A percentile compares a stretch with the other conserved stretches of the same genome.
Conservation (phyloP, 2,329 filamentous ascomycete species). For the Aspergillus calidoustus region DNA sequence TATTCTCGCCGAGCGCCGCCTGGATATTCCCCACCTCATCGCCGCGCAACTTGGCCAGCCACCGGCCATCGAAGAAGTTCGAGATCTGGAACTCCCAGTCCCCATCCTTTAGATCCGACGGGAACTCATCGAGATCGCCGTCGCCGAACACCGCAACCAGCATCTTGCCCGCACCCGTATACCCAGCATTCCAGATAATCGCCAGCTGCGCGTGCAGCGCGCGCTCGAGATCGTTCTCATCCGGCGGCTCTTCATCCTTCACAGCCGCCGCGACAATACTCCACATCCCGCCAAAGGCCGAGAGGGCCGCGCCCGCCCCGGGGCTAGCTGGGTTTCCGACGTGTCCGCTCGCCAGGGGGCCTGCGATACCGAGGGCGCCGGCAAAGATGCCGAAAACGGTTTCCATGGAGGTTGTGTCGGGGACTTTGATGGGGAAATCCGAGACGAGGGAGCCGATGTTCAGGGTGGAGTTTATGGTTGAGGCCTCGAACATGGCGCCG, state of each 20-base stretch:
- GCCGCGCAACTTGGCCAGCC: not conserved
- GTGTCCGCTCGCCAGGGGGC: not conserved
- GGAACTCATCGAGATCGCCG: not conserved
- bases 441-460: not conserved
- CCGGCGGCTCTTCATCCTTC: not conserved
- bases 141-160: not conserved
- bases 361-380: not conserved
- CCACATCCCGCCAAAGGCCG: not conserved
- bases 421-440: not conserved
- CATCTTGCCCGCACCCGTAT: not conserved
- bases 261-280: not conserved
- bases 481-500: not conserved
- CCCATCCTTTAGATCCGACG: not conserved
- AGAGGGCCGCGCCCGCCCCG: not conserved
- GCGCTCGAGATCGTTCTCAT: not conserved
- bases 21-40: not conserved
- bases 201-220: not conserved
- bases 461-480: not conserved
- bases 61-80: slow-evolving; percentile 4
- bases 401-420: not conserved
- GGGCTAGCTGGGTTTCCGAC: not conserved
- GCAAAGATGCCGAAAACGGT: not conserved
- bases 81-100: not conserved
- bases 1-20: not conserved
- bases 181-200: not conserved